Conservation (phyloP, 2,329 filamentous ascomycete genomes). For the Talaromyces sp. region DNA sequence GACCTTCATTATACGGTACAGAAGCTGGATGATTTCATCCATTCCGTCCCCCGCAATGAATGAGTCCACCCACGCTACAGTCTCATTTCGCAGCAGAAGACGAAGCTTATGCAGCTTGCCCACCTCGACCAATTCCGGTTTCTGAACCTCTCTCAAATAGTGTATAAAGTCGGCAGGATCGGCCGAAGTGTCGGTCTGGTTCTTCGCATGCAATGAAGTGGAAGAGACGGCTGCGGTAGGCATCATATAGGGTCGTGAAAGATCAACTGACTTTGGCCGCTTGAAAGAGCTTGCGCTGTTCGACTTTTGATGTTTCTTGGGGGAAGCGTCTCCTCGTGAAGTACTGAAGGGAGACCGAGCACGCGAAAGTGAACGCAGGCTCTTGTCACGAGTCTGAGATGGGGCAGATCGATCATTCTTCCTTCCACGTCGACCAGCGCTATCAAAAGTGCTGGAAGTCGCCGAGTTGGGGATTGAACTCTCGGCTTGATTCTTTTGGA, state of each 20-base stretch:
- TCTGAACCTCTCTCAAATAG: constrained; percentile 75
- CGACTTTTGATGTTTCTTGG: constrained; percentile 67
- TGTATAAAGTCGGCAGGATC: constrained; percentile 79
- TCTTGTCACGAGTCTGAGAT: constrained; percentile 44
- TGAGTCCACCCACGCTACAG: constrained; percentile 88
- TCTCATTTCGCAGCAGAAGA: constrained; percentile 86
- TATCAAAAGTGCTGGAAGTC: constrained; percentile 23
- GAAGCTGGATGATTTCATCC: constrained; percentile 79
- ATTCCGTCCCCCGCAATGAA: constrained; percentile 89
- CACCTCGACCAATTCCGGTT: constrained; percentile 83
- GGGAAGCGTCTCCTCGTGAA: constrained; percentile 64
- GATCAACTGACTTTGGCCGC: constrained; percentile 68
- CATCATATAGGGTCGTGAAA: constrained; percentile 58
- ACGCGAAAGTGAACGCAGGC: constrained; percentile 51
- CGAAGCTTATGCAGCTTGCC: constrained; percentile 91
- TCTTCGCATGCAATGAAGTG: constrained; percentile 54
- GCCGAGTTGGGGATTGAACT: constrained; percentile 44
- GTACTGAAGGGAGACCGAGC: constrained; percentile 73
- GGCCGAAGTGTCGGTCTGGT: constrained; percentile 69
- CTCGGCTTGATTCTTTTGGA: constrained; percentile 79
- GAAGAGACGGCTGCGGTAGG: constrained; percentile 55
- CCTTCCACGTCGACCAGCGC: constrained; percentile 38
- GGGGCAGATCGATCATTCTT: constrained; percentile 37
- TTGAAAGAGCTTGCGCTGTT: constrained; percentile 63
- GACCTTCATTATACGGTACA: constrained; percentile 89